Conservation (phyloP, 352 stramenopile species). For the Phytophthora constricta region DNA sequence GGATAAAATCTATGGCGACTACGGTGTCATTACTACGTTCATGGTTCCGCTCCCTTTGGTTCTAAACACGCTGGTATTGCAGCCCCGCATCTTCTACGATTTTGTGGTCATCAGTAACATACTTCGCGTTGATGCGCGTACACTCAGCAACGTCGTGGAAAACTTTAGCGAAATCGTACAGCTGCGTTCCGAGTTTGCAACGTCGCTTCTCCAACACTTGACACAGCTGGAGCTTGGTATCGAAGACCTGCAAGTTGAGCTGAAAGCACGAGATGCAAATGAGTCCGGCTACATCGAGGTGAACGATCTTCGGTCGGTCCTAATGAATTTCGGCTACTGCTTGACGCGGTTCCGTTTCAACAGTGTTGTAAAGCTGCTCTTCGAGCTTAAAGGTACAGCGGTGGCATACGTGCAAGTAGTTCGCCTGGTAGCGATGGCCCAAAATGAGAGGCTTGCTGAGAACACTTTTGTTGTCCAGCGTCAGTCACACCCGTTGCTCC, state of each 20-base stretch:
- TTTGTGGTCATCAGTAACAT: slow-evolving; percentile 65
- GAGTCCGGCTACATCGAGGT: slow-evolving; percentile 44
- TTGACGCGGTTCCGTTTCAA: slow-evolving; percentile 71
- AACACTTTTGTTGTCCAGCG: slow-evolving; percentile 3
- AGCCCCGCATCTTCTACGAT: slow-evolving; percentile 60
- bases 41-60: slow-evolving; percentile 44
- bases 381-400: slow-evolving; percentile 39
- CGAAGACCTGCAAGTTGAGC: slow-evolving; percentile 33
- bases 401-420: slow-evolving; percentile 56
- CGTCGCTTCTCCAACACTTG: slow-evolving; percentile 30
- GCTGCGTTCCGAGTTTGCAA: slow-evolving; percentile 55
- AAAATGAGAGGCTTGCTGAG: slow-evolving; percentile 25
- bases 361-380: slow-evolving; percentile 64
- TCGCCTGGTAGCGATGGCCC: slow-evolving; percentile 42
- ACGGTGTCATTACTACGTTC: slow-evolving; percentile 32
- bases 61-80: slow-evolving; percentile 58
- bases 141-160: slow-evolving; percentile 55
- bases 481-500: slow-evolving; percentile 27
- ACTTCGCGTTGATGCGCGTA: slow-evolving; percentile 52
- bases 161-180: slow-evolving; percentile 65
- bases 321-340: slow-evolving; percentile 50
- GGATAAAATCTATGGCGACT: slow-evolving; percentile 20
- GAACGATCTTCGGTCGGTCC: slow-evolving; percentile 48
- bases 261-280: slow-evolving; percentile 35
- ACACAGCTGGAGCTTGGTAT: slow-evolving; percentile 17